A percentile compares a stretch with the other conserved stretches of the same genome.
Conservation (phyloP, 2,329 filamentous ascomycete genomes). For the Alternaria rosae region DNA sequence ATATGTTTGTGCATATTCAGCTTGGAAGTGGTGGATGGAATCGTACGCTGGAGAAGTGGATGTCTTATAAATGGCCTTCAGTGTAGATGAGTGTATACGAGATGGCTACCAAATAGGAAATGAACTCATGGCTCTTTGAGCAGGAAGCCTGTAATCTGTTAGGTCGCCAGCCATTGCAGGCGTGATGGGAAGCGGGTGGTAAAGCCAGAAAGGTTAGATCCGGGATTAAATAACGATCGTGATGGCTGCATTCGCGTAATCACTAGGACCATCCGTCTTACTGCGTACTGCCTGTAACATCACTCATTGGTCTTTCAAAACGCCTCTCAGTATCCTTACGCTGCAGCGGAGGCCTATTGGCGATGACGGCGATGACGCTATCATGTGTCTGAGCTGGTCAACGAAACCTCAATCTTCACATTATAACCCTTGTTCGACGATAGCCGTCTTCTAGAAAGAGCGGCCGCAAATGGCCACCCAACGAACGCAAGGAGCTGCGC, state of each 20-base stretch:
- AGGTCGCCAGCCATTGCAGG: background rate
- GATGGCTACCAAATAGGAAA: background rate
- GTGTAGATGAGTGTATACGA: background rate
- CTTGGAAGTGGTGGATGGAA: constrained; percentile 20
- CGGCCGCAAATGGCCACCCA: background rate
- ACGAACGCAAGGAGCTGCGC: background rate
- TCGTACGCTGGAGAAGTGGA: constrained; percentile 21
- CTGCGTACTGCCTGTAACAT: background rate
- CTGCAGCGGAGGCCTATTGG: background rate
- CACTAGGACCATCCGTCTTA: background rate
- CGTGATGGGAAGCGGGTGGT: background rate
- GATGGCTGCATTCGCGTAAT: background rate
- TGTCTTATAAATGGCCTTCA: constrained; percentile 23
- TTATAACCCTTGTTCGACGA: background rate
- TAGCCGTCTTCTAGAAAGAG: background rate
- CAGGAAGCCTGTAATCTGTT: background rate
- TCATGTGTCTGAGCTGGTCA: background rate
- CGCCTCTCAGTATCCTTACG: background rate
- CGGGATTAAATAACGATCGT: background rate
- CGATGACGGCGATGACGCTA: background rate
- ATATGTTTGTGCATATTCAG: constrained; percentile 17
- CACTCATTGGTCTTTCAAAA: background rate
- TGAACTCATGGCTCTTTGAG: accelerated
- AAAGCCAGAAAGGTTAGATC: background rate
- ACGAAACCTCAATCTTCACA: background rate